These are phyloP conservation scores for Circinella minor DNA, from an alignment of 371 early-diverging fungal species.

Conservation along the genomic window DNA sequence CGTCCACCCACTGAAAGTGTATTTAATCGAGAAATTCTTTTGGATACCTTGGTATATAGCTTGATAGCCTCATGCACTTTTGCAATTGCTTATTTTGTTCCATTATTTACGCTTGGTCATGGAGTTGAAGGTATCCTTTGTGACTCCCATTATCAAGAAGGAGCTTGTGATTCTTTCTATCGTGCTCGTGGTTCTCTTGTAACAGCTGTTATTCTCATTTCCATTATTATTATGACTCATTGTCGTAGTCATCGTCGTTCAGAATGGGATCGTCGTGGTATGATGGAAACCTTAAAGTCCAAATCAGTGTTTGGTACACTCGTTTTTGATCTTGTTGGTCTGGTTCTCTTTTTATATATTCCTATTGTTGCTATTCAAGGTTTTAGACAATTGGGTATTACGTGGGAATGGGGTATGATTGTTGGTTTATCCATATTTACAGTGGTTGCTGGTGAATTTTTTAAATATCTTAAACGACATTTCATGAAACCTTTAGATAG, in stretches of 20 bases:
- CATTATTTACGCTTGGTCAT: conserved; percentile 46
- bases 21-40: conserved; percentile 38
- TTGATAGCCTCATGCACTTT: conserved; percentile 60
- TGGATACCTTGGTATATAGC: conserved; percentile 26
- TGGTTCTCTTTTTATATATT: conserved; percentile 70
- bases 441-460: conserved; percentile 57
- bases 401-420: conserved; percentile 85
- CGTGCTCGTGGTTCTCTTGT: conserved; percentile 78
- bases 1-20: conserved; percentile 69
- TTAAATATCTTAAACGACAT: conserved; percentile 36
- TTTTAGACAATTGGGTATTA: conserved; percentile 70
- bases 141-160: conserved; percentile 65
- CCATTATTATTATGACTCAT: conserved; percentile 77
- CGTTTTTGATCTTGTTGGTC: conserved; percentile 54
- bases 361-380: conserved; percentile 71
- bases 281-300: conserved; percentile 55
- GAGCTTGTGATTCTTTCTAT: conserved; percentile 71
- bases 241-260: conserved; percentile 72
- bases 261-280: conserved; percentile 45
- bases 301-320: conserved; percentile 62
- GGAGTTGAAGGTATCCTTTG: conserved; percentile 61
- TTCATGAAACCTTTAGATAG: conserved; percentile 21
- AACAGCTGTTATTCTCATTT: conserved; percentile 67
- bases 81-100: conserved; percentile 56
- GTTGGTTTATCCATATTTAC: conserved; percentile 59